Evolutionary conservation across 2,329 filamentous ascomycete species (phyloP).

Genomic region (Kalmusia sp.): DNA sequence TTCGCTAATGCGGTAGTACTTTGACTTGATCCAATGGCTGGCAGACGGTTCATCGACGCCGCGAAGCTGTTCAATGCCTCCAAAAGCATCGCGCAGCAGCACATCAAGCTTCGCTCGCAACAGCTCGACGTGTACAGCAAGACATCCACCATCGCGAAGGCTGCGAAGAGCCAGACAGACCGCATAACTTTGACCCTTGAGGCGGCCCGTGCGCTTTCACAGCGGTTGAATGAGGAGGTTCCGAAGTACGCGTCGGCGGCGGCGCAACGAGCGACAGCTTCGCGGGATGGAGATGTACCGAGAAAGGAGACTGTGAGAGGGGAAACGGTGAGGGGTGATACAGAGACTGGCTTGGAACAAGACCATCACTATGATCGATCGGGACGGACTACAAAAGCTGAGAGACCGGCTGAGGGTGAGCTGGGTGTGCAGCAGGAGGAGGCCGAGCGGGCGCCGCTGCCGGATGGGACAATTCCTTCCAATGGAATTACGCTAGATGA

Average conservation of each 20-base stretch:
- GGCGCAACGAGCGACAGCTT: constrained; percentile 26
- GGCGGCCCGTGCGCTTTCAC: constrained; percentile 66
- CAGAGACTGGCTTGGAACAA: constrained; percentile 53
- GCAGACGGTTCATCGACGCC: constrained; percentile 59
- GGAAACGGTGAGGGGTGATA: constrained; percentile 22
- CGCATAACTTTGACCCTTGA: constrained; percentile 66
- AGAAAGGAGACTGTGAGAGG: constrained; percentile 38
- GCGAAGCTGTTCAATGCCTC: constrained; percentile 59
- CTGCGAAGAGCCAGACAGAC: constrained; percentile 67
- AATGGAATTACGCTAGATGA: constrained; percentile 39
- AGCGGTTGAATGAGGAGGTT: constrained; percentile 61
- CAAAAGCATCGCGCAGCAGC: constrained; percentile 57
- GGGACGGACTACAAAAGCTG: constrained; percentile 47
- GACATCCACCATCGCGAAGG: constrained; percentile 70
- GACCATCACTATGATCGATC: constrained; percentile 59
- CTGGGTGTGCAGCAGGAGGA: constrained; percentile 56
- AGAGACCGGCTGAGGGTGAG: constrained; percentile 47
- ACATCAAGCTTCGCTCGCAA: constrained; percentile 64
- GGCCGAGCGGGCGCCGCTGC: constrained; percentile 52
- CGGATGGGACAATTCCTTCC: constrained; percentile 60
- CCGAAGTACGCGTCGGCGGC: constrained; percentile 41
- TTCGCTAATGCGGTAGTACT: constrained; percentile 22
- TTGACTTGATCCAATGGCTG: constrained; percentile 52
- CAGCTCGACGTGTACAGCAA: constrained; percentile 69
- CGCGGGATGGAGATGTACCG: constrained; percentile 34